Conservation (phyloP, 73 alveolate genomes). For the Uronychia binucleata region DNA sequence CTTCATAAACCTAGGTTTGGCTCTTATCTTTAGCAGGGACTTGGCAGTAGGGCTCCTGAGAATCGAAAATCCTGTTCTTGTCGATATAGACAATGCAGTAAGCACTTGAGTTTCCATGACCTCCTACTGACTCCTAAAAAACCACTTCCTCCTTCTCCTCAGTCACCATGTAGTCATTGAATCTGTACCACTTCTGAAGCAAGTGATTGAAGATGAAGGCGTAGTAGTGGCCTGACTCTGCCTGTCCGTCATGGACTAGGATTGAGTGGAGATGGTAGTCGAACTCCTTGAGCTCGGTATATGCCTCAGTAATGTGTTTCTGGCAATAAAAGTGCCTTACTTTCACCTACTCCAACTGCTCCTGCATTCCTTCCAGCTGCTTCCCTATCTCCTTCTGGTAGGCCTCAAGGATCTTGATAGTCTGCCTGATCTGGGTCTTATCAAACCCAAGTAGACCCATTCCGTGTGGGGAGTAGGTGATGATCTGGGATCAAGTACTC, state of each 20-base stretch:
- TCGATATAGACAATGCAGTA: slow-evolving; percentile 45
- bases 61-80: slow-evolving; percentile 1
- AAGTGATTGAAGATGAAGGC: slow-evolving; percentile 86
- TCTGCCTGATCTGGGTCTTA: slow-evolving; percentile 27
- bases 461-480: slow-evolving; percentile 9
- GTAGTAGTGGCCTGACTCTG: slow-evolving; percentile 97
- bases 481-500: too few species aligned
- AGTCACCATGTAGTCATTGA: slow-evolving; percentile 71
- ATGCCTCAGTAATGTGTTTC: slow-evolving; percentile 35
- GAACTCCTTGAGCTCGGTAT: slow-evolving; percentile 44
- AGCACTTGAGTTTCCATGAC: slow-evolving; percentile 39
- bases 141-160: slow-evolving; percentile 72
- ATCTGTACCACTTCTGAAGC: slow-evolving; percentile 74
- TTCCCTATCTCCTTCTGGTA: slow-evolving; percentile 11
- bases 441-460: slow-evolving; percentile 17
- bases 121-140: slow-evolving; percentile 58
- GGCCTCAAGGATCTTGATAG: slow-evolving; percentile 16
- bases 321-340: not conserved
- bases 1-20: not conserved
- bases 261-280: slow-evolving; percentile 76
- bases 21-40: not conserved
- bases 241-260: slow-evolving; percentile 92
- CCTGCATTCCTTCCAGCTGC: slow-evolving; percentile 5
- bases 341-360: slow-evolving; percentile 32
- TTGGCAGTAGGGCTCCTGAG: not conserved